Evolutionary conservation across 2,329 filamentous ascomycete species (phyloP).

Genomic region (Scorias spongiosa): DNA sequence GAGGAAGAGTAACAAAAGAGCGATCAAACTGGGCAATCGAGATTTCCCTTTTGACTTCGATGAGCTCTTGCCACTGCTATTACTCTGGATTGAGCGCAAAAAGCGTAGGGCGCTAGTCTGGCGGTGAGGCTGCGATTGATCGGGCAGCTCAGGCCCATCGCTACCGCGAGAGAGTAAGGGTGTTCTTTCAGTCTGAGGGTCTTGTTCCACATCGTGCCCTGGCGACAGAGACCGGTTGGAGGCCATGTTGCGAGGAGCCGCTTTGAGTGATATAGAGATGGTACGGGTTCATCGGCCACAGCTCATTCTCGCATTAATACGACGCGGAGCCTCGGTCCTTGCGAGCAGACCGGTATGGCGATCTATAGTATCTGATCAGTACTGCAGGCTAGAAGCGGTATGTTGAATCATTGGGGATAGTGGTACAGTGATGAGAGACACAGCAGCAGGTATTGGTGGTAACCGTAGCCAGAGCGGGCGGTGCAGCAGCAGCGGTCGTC

Average conservation of each 20-base stretch:
- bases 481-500: no score
- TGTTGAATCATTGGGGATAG: no score
- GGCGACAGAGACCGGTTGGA: not conserved
- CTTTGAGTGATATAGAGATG: no score
- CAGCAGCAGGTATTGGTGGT: no score
- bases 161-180: slow-evolving; percentile 21
- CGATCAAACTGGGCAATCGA: slow-evolving; percentile 66
- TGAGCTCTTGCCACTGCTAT: slow-evolving; percentile 1
- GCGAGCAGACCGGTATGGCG: no score
- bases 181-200: slow-evolving; percentile 23
- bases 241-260: not conserved
- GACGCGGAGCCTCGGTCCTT: no score
- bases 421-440: no score
- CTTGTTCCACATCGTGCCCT: slow-evolving; percentile 3
- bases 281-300: no score
- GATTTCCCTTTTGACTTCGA: slow-evolving; percentile 20
- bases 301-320: no score
- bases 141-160: slow-evolving; percentile 9
- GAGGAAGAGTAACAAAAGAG: slow-evolving; percentile 50
- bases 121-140: slow-evolving; percentile 8
- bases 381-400: no score
- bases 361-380: no score
- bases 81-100: not conserved
- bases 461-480: no score
- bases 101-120: slow-evolving; percentile 17